Evolutionary conservation across 2,329 filamentous ascomycete species (phyloP).

Genomic region (Fusarium penzigii): DNA sequence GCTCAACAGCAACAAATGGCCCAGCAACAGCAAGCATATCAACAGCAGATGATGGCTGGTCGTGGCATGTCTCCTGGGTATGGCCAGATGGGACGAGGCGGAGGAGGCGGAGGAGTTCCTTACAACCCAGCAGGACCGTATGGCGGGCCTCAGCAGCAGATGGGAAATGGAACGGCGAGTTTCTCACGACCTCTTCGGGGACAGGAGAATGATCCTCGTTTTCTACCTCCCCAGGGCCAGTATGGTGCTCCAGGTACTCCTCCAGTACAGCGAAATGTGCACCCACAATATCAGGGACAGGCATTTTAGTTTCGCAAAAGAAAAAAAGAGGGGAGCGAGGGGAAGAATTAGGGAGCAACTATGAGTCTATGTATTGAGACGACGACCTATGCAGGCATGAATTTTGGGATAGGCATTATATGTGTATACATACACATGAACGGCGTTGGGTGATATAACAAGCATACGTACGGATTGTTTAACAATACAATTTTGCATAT

Average conservation of each 20-base stretch:
- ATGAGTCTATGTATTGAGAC: conserved; percentile 9
- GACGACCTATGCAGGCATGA: conserved; percentile 4
- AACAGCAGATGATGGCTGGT: conserved; percentile 28
- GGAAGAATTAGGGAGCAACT: not conserved
- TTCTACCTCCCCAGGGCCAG: conserved; percentile 34
- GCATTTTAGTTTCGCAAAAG: conserved; percentile 30
- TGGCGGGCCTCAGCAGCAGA: conserved; percentile 24
- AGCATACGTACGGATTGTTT: too few relatives aligned
- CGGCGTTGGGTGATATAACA: too few relatives aligned
- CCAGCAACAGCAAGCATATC: conserved; percentile 29
- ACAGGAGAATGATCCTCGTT: conserved; percentile 29
- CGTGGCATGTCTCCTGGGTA: conserved; percentile 28
- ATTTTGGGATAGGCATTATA: conserved; percentile 12
- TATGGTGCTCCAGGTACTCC: conserved; percentile 23
- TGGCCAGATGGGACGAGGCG: conserved; percentile 24
- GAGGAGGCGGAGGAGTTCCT: conserved; percentile 12
- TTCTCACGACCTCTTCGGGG: conserved; percentile 37
- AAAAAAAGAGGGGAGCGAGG: not conserved
- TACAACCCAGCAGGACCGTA: conserved; percentile 24
- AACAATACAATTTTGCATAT: too few relatives aligned
- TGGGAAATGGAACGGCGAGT: conserved; percentile 23
- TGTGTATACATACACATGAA: too few relatives aligned
- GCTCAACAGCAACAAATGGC: conserved; percentile 35
- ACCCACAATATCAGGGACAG: conserved; percentile 39
- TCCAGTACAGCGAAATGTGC: conserved; percentile 24